phyloP scores from a whole-genome alignment of 2,329 filamentous ascomycete genomes.

The Xylariaceae sp. region DNA sequence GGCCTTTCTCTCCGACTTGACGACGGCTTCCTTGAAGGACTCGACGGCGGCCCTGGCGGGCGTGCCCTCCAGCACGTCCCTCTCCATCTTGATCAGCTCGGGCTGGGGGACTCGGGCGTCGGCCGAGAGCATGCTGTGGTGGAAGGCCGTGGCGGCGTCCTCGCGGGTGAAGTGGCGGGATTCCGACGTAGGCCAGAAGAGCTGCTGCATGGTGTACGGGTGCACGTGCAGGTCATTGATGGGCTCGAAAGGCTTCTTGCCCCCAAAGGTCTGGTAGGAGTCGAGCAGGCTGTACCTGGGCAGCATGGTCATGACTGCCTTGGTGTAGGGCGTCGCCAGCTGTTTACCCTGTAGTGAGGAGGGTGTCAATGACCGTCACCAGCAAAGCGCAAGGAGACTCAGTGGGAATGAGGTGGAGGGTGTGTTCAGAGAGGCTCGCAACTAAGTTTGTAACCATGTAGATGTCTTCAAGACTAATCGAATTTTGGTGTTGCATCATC shows the following conservation, averaged over 20 bases:
- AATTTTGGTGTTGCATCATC: constrained; percentile 64
- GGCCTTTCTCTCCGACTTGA: constrained; percentile 36
- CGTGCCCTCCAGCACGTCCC: constrained; percentile 33
- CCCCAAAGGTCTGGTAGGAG: constrained; percentile 38
- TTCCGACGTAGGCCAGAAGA: constrained; percentile 58
- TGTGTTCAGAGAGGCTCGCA: constrained; percentile 64
- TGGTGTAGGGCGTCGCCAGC: constrained; percentile 68
- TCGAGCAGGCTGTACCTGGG: constrained; percentile 56
- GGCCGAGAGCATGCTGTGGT: constrained; percentile 50
- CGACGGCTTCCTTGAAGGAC: constrained; percentile 31
- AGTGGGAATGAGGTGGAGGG: no score
- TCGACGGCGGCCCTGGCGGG: constrained; percentile 28
- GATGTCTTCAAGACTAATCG: constrained; percentile 99
- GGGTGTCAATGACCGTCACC: constrained; percentile 6
- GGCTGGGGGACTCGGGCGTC: constrained; percentile 56
- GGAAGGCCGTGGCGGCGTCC: constrained; percentile 59
- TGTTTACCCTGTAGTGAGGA: constrained; percentile 56
- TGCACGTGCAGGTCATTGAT: constrained; percentile 61
- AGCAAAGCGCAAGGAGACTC: no score
- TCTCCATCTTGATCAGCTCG: constrained; percentile 51
- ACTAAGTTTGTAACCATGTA: constrained; percentile 77
- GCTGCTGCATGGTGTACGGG: constrained; percentile 51
- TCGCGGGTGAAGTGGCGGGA: constrained; percentile 56
- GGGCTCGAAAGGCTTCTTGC: constrained; percentile 40
- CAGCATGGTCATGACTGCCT: constrained; percentile 72